phyloP scores from a whole-genome alignment of 768 basidiomycete species.

The Suillus lakei region DNA sequence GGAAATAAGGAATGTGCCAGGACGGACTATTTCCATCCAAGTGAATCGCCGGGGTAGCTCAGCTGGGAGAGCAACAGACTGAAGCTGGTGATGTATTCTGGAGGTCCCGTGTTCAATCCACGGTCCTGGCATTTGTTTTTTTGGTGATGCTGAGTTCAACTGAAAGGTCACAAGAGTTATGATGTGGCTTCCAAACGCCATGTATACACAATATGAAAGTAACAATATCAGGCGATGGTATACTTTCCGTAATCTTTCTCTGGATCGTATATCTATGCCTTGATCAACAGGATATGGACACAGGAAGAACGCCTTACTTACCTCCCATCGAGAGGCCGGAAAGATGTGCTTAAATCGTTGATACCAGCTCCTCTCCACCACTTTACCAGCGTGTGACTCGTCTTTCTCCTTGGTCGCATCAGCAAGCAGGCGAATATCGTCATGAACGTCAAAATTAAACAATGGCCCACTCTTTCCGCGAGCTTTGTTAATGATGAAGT shows the following conservation, averaged over 20 bases:
- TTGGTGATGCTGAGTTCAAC: neutral
- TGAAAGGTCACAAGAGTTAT: neutral
- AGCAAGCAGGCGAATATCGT: slow-evolving; percentile 91
- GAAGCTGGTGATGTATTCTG: slow-evolving; percentile 35
- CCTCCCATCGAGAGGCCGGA: slow-evolving; percentile 97
- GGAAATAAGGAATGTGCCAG: neutral
- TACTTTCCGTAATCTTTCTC: slow-evolving; percentile 95
- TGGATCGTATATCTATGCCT: slow-evolving; percentile 81
- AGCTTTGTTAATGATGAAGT: slow-evolving; percentile 98
- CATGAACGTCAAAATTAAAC: slow-evolving; percentile 99
- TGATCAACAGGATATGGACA: slow-evolving; percentile 9
- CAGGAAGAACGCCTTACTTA: slow-evolving; percentile 39
- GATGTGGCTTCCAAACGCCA: neutral
- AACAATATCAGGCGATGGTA: slow-evolving; percentile 59
- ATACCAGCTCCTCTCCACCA: slow-evolving; percentile 95
- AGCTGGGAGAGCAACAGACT: slow-evolving; percentile 46
- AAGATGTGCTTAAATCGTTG: slow-evolving; percentile 98
- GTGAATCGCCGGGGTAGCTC: slow-evolving; percentile 34
- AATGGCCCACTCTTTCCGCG: slow-evolving; percentile 97
- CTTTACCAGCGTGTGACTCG: slow-evolving; percentile 98
- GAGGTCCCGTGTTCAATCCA: slow-evolving; percentile 51
- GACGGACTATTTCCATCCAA: neutral
- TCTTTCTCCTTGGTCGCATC: slow-evolving; percentile 98
- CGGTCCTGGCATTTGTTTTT: slow-evolving; percentile 41
- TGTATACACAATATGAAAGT: neutral